Base-by-base conservation (phyloP, 2,329 filamentous ascomycete species). In the Bipolaris zeicola region DNA sequence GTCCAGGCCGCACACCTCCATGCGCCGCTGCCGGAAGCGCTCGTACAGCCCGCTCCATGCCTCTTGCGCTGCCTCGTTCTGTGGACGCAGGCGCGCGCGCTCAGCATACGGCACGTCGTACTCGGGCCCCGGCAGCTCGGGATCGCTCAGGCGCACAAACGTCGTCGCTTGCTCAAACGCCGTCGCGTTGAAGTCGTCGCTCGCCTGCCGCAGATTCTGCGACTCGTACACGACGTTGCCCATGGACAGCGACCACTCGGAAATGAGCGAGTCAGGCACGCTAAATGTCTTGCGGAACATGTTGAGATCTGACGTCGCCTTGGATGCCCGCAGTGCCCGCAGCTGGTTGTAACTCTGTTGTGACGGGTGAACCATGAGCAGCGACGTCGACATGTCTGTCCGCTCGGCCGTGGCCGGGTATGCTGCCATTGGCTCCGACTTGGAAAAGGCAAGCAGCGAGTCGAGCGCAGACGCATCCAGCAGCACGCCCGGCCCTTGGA, bases 1-100 rank as follows among this genome's bases (percentile, higher is more conserved):
- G 61, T 83, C 81, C 57, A 84, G 69, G 47, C 81, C 81, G 66
- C 82, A 84, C 47, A 83, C 77, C 54, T 83, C 80, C 77, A 81
- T 81, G 52, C 82, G 74, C 62, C 75, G 76, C 61, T 81, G 77
- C 44, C 80, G 78, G 65, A 81, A 84, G 33, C 72, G 67, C 36
- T 80, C 79, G 61, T 83, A 83, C 55, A 83, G 65, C 50, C 71
- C 77, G 60, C 80, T 80, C 81, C 82, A 83, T 26, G 77, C 74
- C 67, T 77, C 78, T 55, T 80, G 74, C 7, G 80, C 79, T 53
- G 81, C 76, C 43, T 76, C 75, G 50, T 80, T 77, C 60, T 71
- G 66, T n/a, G 81, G 81, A 48, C 79, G 68, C 26, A 80, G 71
- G 33, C 67, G 71, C 10, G 76, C 71, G 46, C 77, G 74, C 42